Conservation (phyloP, 164 flowering plant genomes). For the Cinnamomum chago region DNA sequence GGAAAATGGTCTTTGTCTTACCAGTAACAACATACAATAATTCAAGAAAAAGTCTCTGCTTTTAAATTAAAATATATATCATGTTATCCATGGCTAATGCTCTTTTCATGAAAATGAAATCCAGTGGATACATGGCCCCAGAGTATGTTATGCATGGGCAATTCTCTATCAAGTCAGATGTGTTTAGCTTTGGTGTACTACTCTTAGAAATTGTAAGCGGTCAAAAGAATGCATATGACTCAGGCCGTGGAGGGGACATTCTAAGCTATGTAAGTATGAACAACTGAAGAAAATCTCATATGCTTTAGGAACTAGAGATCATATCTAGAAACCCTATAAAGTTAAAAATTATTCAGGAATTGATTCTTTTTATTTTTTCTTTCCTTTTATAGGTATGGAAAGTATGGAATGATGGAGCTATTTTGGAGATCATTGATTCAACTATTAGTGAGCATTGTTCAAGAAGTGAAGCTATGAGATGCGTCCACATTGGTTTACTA, state of each 20-base stretch:
- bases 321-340: too few relatives aligned
- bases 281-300: neutral
- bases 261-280: conserved; percentile 26
- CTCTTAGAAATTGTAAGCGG: conserved; percentile 36
- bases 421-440: conserved; percentile 16
- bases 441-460: neutral
- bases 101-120: too few relatives aligned
- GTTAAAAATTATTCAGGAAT: too few relatives aligned
- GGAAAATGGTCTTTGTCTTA: too few relatives aligned
- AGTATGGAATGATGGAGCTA: conserved; percentile 9
- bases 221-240: conserved; percentile 9
- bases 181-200: conserved; percentile 48
- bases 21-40: too few relatives aligned
- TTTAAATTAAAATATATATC: too few relatives aligned
- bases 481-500: conserved; percentile 28
- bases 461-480: conserved; percentile 17
- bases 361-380: too few relatives aligned
- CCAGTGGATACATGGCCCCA: conserved; percentile 48
- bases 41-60: too few relatives aligned
- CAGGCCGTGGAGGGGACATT: conserved; percentile 13
- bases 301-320: too few relatives aligned
- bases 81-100: too few relatives aligned
- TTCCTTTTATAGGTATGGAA: conserved; percentile 18
- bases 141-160: conserved; percentile 38
- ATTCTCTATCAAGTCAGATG: conserved; percentile 47